Percentiles rank a stretch among this genome's conserved stretches.
Evolutionary conservation across 2,329 filamentous ascomycete species (phyloP).

Genomic region (Neofusicoccum parvum): DNA sequence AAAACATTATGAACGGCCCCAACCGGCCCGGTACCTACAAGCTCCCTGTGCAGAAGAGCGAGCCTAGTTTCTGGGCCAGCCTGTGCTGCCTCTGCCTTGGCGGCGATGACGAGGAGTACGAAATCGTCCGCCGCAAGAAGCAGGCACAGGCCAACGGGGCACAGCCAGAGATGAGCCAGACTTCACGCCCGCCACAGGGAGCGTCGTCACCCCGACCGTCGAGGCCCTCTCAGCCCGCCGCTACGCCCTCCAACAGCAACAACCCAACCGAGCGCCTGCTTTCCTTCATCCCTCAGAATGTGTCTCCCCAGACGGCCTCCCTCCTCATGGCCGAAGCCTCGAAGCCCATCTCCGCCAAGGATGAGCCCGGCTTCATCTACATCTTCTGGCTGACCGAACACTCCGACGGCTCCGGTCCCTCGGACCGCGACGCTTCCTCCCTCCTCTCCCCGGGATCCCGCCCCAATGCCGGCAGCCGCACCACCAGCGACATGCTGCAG

Average conservation of each 20-base stretch:
- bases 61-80: slow-evolving; percentile 43
- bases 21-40: slow-evolving; percentile 8
- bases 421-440: slow-evolving; percentile 1
- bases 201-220: slow-evolving; percentile 28
- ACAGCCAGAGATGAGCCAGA: slow-evolving; percentile 24
- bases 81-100: slow-evolving; percentile 43
- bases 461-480: slow-evolving; percentile 26
- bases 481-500: slow-evolving; percentile 32
- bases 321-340: slow-evolving; percentile 73
- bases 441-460: slow-evolving; percentile 5
- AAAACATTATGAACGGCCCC: slow-evolving; percentile 34
- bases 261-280: slow-evolving; percentile 51
- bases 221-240: slow-evolving; percentile 21
- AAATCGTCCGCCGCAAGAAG: slow-evolving; percentile 45
- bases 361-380: slow-evolving; percentile 90
- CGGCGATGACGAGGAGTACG: slow-evolving; percentile 44
- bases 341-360: slow-evolving; percentile 71
- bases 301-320: slow-evolving; percentile 70
- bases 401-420: slow-evolving; percentile 46
- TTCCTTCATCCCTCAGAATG: slow-evolving; percentile 68
- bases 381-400: slow-evolving; percentile 91
- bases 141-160: slow-evolving; percentile 26
- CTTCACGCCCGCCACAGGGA: slow-evolving; percentile 27
- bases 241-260: neutral
- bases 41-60: slow-evolving; percentile 25